Conservation (phyloP, 495 filamentous ascomycete species). For the Tuber melanosporum region DNA sequence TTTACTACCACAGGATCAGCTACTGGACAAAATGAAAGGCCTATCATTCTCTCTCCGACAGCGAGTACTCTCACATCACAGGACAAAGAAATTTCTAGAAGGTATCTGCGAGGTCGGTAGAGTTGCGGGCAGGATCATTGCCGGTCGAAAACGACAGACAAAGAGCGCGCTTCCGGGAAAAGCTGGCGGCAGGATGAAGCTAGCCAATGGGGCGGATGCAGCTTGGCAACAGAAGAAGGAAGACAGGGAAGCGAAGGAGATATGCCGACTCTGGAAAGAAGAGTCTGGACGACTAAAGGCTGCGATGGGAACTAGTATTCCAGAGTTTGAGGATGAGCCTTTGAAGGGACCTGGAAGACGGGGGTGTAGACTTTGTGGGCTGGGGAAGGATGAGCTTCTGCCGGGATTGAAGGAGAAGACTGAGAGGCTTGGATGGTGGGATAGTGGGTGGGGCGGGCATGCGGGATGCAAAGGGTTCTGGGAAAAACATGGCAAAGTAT, state of each 20-base stretch:
- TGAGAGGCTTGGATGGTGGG: conserved; percentile 94
- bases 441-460: conserved; percentile 75
- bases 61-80: conserved; percentile 52
- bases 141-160: conserved; percentile 72
- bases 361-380: conserved; percentile 79
- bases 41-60: conserved; percentile 52
- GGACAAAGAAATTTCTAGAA: conserved; percentile 52
- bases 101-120: conserved; percentile 54
- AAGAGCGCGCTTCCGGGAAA: conserved; percentile 64
- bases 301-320: conserved; percentile 50
- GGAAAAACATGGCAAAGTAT: conserved; percentile 55
- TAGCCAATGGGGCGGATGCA: conserved; percentile 69
- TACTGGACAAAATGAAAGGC: conserved; percentile 53
- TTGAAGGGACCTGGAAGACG: conserved; percentile 59
- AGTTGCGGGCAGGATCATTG: conserved; percentile 72
- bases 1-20: conserved; percentile 48
- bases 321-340: conserved; percentile 57
- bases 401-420: conserved; percentile 64
- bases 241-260: conserved; percentile 78
- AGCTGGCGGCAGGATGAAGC: conserved; percentile 73
- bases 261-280: conserved; percentile 64
- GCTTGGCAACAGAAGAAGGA: conserved; percentile 64
- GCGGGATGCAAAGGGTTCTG: conserved; percentile 76
- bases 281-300: conserved; percentile 58
- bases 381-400: conserved; percentile 79